Evolutionary conservation across 768 basidiomycete species (phyloP), one percentile per base, ranked within the genome.

Genomic region (Lactarius akahatsu): DNA sequence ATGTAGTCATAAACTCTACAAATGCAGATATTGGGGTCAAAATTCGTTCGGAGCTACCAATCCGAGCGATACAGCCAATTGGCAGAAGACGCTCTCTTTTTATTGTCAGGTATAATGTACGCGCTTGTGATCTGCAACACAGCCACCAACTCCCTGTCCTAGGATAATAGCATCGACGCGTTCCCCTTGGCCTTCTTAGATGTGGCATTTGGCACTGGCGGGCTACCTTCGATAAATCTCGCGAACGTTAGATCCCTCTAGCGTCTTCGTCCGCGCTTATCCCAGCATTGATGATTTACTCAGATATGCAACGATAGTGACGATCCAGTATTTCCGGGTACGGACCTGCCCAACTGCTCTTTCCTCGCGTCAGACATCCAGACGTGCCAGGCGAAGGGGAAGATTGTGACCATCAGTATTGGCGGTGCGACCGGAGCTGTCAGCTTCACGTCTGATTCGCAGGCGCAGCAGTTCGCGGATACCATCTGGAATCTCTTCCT

Each of bases 401-500:
- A 77, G 71, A 77, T 78, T 38, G 75, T 80, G 61, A 80, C 79
- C 16, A 68, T 80, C 52, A 76, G 75, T 60, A 71, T 80, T 18
- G 76, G 77, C 32, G 76, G 77, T 28, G 86, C 85, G 3, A 83
- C 83, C 2, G 89, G 88, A 20, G 80, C 82, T 23, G 85, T 82
- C 23, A 83, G 83, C 7, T 91, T 91, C 72, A 72, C 79, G 50
- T 84, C 82, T 56, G 86, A 85, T 64, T 74, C 78, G 2, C 83
- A 89, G 70, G 90, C 85, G 2, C 71, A 75, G 15, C 74, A 78
- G 4, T 91, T 89, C 73, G 89, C 85, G 0, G 78, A 86, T 61
- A 85, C 84, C 0, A 84, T 92, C 60, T 91, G 90, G 90, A 79
- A 89, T 72, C 66, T 88, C 58, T 90, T 91, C 75, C 77, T 91